A percentile compares a stretch with the other conserved stretches of the same genome.
Conservation (phyloP, 2,329 filamentous ascomycete genomes). For the Neodidymelliopsis sp. region DNA sequence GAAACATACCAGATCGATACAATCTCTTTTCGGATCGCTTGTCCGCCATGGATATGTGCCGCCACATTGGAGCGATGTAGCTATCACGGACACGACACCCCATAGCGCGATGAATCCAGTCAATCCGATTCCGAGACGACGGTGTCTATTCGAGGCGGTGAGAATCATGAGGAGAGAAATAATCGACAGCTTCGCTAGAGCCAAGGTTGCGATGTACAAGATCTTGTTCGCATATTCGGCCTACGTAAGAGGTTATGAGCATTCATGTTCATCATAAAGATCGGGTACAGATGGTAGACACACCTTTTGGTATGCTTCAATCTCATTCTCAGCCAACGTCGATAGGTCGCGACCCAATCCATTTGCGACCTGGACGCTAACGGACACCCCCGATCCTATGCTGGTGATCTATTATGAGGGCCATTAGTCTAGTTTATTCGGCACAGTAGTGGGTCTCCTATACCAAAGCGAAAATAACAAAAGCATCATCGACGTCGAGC, state of each 20-base stretch:
- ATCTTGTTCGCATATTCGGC: slow-evolving; percentile 47
- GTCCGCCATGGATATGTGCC: slow-evolving; percentile 38
- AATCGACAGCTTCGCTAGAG: slow-evolving; percentile 46
- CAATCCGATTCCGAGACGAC: slow-evolving; percentile 34
- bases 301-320: slow-evolving; percentile 44
- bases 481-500: slow-evolving; percentile 46
- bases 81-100: slow-evolving; percentile 38
- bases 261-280: background rate
- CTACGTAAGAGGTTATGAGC: slow-evolving; percentile 18
- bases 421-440: slow-evolving; percentile 17
- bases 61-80: slow-evolving; percentile 45
- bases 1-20: slow-evolving; percentile 36
- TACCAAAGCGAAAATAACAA: slow-evolving; percentile 46
- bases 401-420: slow-evolving; percentile 32
- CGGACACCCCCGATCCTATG: slow-evolving; percentile 43
- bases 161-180: slow-evolving; percentile 47
- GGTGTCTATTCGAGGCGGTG: slow-evolving; percentile 41
- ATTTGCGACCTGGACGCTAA: slow-evolving; percentile 40
- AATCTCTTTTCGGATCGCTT: slow-evolving; percentile 19
- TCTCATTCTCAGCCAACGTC: slow-evolving; percentile 26
- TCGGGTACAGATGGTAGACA: slow-evolving; percentile 1
- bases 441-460: slow-evolving; percentile 2
- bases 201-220: slow-evolving; percentile 45
- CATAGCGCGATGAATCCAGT: slow-evolving; percentile 41
- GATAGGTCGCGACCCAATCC: slow-evolving; percentile 39